These are phyloP conservation scores for Blastobotrys robertii DNA, from an alignment of 805 yeast genomes.

Conservation along the genomic window DNA sequence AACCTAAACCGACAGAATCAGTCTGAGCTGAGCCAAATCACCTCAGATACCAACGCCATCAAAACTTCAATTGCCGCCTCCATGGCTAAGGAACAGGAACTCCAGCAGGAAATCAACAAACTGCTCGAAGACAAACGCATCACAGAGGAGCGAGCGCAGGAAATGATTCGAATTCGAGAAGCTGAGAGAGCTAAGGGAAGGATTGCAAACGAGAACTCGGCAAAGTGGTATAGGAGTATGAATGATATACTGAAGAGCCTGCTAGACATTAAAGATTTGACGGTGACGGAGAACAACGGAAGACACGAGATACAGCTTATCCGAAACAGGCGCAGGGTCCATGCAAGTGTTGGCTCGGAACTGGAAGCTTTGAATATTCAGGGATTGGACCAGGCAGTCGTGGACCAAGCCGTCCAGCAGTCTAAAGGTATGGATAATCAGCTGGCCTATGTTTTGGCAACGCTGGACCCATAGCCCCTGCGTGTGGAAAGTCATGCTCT, in stretches of 20 bases:
- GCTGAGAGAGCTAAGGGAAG: slow-evolving; percentile 11
- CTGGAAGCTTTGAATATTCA: background rate
- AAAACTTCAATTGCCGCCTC: slow-evolving; percentile 9
- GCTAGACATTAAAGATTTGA: slow-evolving; percentile 4
- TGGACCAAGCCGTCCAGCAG: too few species aligned
- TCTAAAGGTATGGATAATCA: too few species aligned
- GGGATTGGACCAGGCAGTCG: too few species aligned
- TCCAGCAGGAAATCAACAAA: slow-evolving; percentile 10
- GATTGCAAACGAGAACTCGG: slow-evolving; percentile 12
- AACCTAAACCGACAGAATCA: slow-evolving; percentile 22
- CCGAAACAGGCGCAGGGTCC: too few species aligned
- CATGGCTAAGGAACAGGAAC: slow-evolving; percentile 7
- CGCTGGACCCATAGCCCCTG: too few species aligned
- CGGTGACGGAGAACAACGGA: background rate
- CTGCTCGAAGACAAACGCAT: slow-evolving; percentile 6
- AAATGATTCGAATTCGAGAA: slow-evolving; percentile 9
- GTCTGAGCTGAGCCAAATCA: slow-evolving; percentile 10
- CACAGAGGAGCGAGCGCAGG: slow-evolving; percentile 9
- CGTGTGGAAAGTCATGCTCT: too few species aligned
- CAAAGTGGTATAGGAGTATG: slow-evolving; percentile 14
- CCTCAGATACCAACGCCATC: slow-evolving; percentile 8
- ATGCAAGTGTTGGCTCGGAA: too few species aligned
- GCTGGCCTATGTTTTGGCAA: too few species aligned
- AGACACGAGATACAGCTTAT: too few species aligned
- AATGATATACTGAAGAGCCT: slow-evolving; percentile 8